phyloP scores from a whole-genome alignment of 768 basidiomycete genomes.

The Naganishia randhawae region DNA sequence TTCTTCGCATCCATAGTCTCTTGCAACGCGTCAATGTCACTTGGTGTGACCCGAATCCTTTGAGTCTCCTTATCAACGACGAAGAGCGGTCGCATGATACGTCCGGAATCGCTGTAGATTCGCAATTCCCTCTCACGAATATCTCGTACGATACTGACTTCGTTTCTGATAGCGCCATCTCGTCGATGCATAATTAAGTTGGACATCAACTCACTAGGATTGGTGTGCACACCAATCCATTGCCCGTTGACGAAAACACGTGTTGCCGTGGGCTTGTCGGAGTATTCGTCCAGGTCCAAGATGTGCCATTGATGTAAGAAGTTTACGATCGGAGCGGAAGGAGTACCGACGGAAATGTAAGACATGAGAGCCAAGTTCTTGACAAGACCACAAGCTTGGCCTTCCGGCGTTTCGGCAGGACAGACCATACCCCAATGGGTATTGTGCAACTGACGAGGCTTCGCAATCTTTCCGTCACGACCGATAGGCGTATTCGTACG shows the following conservation, averaged over 20 bases:
- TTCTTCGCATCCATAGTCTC: slow-evolving; percentile 49
- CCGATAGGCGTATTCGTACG: slow-evolving; percentile 97
- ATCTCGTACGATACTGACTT: slow-evolving; percentile 95
- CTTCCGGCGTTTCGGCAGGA: slow-evolving; percentile 98
- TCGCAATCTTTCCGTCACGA: slow-evolving; percentile 97
- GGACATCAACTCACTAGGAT: slow-evolving; percentile 84
- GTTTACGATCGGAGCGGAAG: slow-evolving; percentile 92
- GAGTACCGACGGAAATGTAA: slow-evolving; percentile 94
- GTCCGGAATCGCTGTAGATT: slow-evolving; percentile 92
- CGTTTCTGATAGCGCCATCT: slow-evolving; percentile 90
- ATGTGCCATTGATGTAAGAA: slow-evolving; percentile 98
- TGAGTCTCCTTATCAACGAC: slow-evolving; percentile 80
- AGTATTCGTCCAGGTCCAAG: slow-evolving; percentile 89
- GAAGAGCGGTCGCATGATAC: slow-evolving; percentile 93
- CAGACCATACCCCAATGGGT: slow-evolving; percentile 99
- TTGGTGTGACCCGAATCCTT: slow-evolving; percentile 74
- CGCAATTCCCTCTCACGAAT: slow-evolving; percentile 92
- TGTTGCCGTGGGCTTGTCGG: slow-evolving; percentile 69
- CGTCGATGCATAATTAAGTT: slow-evolving; percentile 88
- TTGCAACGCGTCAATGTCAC: slow-evolving; percentile 63
- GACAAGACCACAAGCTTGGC: slow-evolving; percentile 97
- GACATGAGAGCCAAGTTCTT: slow-evolving; percentile 97
- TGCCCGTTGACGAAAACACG: slow-evolving; percentile 99
- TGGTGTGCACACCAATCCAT: slow-evolving; percentile 98
- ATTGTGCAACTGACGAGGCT: slow-evolving; percentile 97